These are phyloP conservation scores for Lablab purpureus DNA, from an alignment of 306 rosid genomes.

Conservation along the genomic window DNA sequence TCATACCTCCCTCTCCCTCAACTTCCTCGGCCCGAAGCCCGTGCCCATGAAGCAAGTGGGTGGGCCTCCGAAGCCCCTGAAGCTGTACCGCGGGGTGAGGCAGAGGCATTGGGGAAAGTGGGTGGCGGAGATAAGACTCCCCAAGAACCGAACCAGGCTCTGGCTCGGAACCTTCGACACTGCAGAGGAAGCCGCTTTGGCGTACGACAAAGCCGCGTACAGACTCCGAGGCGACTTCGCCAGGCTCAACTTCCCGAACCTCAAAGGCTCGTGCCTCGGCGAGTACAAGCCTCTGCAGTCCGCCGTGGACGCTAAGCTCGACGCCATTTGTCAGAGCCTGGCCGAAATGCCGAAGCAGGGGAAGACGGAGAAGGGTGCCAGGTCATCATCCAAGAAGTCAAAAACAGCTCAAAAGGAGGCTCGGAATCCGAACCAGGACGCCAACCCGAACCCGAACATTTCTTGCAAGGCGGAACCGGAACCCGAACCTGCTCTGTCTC, in stretches of 20 bases:
- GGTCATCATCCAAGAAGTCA: conserved; percentile 36
- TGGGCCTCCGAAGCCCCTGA: conserved; percentile 67
- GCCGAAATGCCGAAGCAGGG: conserved; percentile 71
- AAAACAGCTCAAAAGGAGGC: conserved; percentile 2
- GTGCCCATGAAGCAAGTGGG: conserved; percentile 75
- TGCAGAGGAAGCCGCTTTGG: conserved; percentile 97
- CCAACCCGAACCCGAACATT: background rate
- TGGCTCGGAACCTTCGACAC: conserved; percentile 99
- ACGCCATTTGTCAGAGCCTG: conserved; percentile 77
- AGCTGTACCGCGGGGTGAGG: conserved; percentile 96
- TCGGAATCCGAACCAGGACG: background rate
- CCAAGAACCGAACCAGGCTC: conserved; percentile 88
- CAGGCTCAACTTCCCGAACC: conserved; percentile 85
- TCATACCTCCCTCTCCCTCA: background rate
- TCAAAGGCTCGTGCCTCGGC: conserved; percentile 59
- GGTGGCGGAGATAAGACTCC: conserved; percentile 98
- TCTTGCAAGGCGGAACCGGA: conserved; percentile 48
- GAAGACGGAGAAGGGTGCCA: conserved; percentile 53
- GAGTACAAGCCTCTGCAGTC: conserved; percentile 79
- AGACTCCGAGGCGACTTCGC: conserved; percentile 95
- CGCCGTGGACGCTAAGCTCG: conserved; percentile 86
- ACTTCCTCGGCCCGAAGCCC: conserved; percentile 68
- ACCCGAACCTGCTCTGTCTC: conserved; percentile 46
- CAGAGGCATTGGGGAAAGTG: conserved; percentile 99
- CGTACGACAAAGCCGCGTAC: conserved; percentile 91